Conservation (phyloP, 2,329 filamentous ascomycete genomes). For the Colletotrichum tabaci region DNA sequence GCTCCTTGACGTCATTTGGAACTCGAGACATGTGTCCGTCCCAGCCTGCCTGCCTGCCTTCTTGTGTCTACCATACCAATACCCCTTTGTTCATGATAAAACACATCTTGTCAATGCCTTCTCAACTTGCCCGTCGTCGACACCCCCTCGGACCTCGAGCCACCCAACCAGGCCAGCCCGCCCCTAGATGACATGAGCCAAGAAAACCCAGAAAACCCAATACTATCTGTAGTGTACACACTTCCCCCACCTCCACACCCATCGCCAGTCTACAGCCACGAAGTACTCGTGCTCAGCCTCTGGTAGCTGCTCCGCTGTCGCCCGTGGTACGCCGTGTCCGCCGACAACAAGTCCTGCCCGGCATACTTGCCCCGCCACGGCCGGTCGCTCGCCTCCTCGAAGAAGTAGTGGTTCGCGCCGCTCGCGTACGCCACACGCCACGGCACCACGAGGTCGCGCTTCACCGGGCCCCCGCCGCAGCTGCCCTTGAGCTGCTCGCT, state of each 20-base stretch:
- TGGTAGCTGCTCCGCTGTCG: constrained; percentile 46
- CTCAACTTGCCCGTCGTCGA: background rate
- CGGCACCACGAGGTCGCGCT: constrained; percentile 56
- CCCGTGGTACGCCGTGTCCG: constrained; percentile 24
- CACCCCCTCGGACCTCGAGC: background rate
- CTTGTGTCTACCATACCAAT: background rate
- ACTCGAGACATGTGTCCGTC: constrained; percentile 19
- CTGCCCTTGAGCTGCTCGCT: constrained; percentile 54
- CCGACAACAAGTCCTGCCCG: constrained; percentile 29
- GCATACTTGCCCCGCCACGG: constrained; percentile 48
- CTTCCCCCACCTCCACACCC: no score
- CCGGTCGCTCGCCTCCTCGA: constrained; percentile 54
- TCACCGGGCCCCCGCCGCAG: constrained; percentile 56
- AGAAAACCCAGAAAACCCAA: background rate
- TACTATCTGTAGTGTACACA: no score
- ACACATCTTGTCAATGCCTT: background rate
- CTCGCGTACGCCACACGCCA: constrained; percentile 59
- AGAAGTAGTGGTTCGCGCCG: constrained; percentile 59
- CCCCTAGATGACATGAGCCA: background rate
- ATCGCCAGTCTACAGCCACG: constrained; percentile 55
- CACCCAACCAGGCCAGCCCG: background rate
- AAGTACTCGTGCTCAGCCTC: constrained; percentile 45
- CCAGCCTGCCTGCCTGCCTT: background rate
- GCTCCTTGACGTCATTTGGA: constrained; percentile 21
- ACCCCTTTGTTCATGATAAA: background rate